Conservation (phyloP, 2,329 filamentous ascomycete genomes). For the Hypoxylon sp. region DNA sequence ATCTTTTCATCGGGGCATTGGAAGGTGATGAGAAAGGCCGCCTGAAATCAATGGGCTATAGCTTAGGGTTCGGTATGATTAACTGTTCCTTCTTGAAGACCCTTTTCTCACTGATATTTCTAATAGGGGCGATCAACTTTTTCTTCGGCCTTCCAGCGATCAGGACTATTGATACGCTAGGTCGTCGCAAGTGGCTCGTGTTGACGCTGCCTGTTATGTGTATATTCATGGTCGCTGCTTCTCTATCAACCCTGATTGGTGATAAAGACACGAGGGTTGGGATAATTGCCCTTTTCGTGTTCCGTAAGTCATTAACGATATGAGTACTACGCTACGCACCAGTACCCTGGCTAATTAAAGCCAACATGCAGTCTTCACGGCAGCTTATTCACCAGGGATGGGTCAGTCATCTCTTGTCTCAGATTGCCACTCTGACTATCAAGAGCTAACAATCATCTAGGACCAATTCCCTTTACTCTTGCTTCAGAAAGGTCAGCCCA, state of each 20-base stretch:
- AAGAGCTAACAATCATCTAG: conserved; percentile 43
- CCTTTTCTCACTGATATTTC: neutral
- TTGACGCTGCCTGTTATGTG: conserved; percentile 59
- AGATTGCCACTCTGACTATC: neutral
- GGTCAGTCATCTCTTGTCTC: conserved; percentile 34
- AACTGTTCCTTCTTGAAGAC: neutral
- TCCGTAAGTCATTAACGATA: conserved; percentile 41
- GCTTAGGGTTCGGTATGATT: conserved; percentile 48
- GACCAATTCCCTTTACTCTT: conserved; percentile 63
- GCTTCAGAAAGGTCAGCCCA: conserved; percentile 56
- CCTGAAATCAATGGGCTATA: conserved; percentile 49
- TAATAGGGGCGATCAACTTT: conserved; percentile 56
- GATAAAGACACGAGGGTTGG: conserved; percentile 40
- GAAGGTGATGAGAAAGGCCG: conserved; percentile 6
- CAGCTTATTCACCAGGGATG: conserved; percentile 56
- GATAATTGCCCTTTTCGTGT: conserved; percentile 54
- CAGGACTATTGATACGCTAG: conserved; percentile 55
- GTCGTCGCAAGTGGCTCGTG: conserved; percentile 58
- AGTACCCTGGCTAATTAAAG: neutral
- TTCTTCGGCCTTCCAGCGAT: conserved; percentile 57
- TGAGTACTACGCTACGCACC: neutral
- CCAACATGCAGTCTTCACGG: conserved; percentile 52
- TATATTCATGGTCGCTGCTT: conserved; percentile 55
- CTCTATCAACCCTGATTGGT: conserved; percentile 50
- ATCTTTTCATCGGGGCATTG: conserved; percentile 28